Conservation (phyloP, 768 basidiomycete species). For the Obba rivulosa region DNA sequence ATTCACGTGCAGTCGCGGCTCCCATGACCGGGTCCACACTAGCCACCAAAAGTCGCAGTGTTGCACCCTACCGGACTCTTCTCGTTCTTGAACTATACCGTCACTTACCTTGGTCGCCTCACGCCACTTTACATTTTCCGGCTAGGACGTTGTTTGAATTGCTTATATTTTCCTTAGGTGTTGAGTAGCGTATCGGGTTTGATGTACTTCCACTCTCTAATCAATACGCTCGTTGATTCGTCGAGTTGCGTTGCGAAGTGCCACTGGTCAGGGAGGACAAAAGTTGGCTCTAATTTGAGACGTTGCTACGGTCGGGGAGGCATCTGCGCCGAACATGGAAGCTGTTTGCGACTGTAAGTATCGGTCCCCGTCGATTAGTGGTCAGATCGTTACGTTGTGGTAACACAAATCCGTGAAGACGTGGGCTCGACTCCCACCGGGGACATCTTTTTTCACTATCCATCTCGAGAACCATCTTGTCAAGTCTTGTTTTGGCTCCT, state of each 20-base stretch:
- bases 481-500: no score
- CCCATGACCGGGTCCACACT: neutral
- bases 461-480: no score
- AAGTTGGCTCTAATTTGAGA: neutral
- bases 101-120: neutral
- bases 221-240: constrained; percentile 8
- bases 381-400: constrained; percentile 40
- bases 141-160: neutral
- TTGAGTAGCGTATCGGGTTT: constrained; percentile 1
- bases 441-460: constrained; percentile 27
- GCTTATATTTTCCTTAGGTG: constrained; percentile 1
- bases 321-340: no score
- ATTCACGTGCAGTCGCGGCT: no score
- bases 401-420: constrained; percentile 31
- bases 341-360: no score
- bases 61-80: neutral
- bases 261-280: no score
- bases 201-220: constrained; percentile 14
- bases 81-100: neutral
- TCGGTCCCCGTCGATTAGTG: constrained; percentile 41
- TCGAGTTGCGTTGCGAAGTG: neutral
- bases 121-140: neutral
- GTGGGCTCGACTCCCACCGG: constrained; percentile 17
- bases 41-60: neutral
- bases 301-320: no score